Base-by-base conservation (phyloP, 371 early-diverging fungal species). In the Mucor piriformis region DNA sequence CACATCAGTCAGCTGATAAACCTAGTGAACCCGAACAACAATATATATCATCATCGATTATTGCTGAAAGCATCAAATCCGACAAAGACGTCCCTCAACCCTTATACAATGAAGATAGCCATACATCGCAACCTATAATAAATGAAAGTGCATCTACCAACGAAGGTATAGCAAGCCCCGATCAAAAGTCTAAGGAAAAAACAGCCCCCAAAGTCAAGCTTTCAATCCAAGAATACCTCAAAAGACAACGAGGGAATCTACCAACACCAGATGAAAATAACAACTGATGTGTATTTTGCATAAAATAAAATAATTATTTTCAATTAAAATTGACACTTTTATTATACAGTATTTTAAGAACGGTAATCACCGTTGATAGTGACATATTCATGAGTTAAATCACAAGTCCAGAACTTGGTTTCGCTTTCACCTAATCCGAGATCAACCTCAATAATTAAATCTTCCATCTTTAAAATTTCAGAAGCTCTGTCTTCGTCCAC, bases 361-460 rank as follows among this genome's bases (percentile, higher is more conserved):
- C 94, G 89, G 69, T 94, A 93, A 57, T 91, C 90, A 21, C 91
- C 94, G 70, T 97, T 97, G 68, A 97, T 96, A 34, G 88, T 86
- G 44, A 97, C 88, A 73, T 97, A 97, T 63, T 95, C 96, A 63
- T 93, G 90, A 55, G 88, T 90, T 25, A 96, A 83, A 79, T 97
- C 98, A 65, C 95, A 95, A 3, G 98, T 97, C 86, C 91, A 96
- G 82, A 95, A 91, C 11, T 83, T 84, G 5, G 94, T 92, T 43
- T 81, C 79, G 56, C 88, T 90, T 2, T 70, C 46, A 21, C 96
- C 96, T 48, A 88, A 50, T 11, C 89, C 89, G 52, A 97, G 71
- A 37, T 91, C 89, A 3, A 96, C 91, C 20, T 81, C 79, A 44
- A 97, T 84, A 32, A 81, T 62, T 15, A 97, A 72, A 52, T 95